Percentiles rank a stretch among this genome's conserved stretches.
Evolutionary conservation across 805 yeast species (phyloP).

Genomic region (Monosporozyma servazzii): DNA sequence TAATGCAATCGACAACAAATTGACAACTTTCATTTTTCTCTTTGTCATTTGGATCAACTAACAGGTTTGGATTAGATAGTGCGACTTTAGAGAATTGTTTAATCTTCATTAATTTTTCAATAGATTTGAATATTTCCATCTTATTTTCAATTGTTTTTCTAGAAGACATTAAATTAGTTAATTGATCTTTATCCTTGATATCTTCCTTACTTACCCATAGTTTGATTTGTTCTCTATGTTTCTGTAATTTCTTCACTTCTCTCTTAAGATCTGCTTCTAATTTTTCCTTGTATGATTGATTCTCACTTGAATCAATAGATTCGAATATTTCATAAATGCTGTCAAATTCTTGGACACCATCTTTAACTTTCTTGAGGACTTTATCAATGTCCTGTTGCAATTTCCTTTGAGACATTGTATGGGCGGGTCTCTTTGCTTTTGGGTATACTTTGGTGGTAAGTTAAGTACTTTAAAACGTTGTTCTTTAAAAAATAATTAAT

Average conservation of each 20-base stretch:
- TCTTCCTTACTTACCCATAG: conserved; percentile 89
- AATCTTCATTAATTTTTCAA: conserved; percentile 86
- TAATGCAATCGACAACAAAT: conserved; percentile 63
- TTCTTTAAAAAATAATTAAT: not conserved
- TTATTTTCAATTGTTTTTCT: conserved; percentile 60
- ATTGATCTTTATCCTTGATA: conserved; percentile 76
- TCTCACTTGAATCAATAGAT: conserved; percentile 46
- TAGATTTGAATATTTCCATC: conserved; percentile 93
- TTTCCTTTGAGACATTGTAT: conserved; percentile 38
- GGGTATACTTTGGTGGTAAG: not conserved
- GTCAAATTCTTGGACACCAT: conserved; percentile 82
- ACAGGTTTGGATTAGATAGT: conserved; percentile 54
- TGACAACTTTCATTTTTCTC: conserved; percentile 62
- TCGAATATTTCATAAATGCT: conserved; percentile 77
- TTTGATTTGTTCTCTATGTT: conserved; percentile 90
- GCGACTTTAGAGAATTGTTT: conserved; percentile 94
- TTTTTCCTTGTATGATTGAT: conserved; percentile 85
- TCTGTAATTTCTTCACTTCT: conserved; percentile 88
- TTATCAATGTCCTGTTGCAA: conserved; percentile 75
- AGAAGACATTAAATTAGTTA: conserved; percentile 54
- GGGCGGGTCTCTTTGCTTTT: conserved; percentile 32
- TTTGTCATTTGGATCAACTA: conserved; percentile 66
- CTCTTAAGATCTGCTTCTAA: conserved; percentile 86
- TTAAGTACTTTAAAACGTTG: not conserved
- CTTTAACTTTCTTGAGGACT: conserved; percentile 83